Evolutionary conservation across 78 protist genomes (phyloP), one percentile per base, ranked within the genome.

Genomic region (Speleostelium caveatum): DNA sequence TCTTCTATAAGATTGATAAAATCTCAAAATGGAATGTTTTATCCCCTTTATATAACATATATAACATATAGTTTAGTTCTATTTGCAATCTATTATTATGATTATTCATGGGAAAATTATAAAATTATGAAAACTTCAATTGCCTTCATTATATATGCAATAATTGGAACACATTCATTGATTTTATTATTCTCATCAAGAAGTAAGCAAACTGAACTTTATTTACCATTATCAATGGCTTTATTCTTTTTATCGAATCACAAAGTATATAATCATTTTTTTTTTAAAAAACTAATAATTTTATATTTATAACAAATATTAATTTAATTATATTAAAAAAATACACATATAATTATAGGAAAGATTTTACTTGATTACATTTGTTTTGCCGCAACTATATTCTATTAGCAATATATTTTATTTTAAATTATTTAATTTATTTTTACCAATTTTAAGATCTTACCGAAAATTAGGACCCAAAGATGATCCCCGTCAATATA

Each of bases 311-410:
- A n/a, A n/a, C n/a, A n/a, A n/a, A n/a, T n/a, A n/a, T n/a, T n/a
- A n/a, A n/a, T n/a, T n/a, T n/a, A n/a, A n/a, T n/a, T n/a, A n/a
- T n/a, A n/a, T n/a, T n/a, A n/a, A n/a, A n/a, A n/a, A n/a, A n/a
- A n/a, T n/a, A n/a, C n/a, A n/a, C n/a, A n/a, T n/a, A n/a, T n/a
- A n/a, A n/a, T n/a, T n/a, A n/a, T n/a, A n/a, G n/a, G 90, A 83
- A 33, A 22, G 90, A 56, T 69, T 55, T 2, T 83, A 83, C 69
- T 58, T 83, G 2, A 26, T 69, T 22, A 42, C 69, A 32, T 83
- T 83, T 59, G 90, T 83, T 1, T 56, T 83, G 22, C 90, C 90
- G 2, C 90, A 83, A n/a, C 59, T 83, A 19, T 83, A 83, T 69
- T 55, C 73, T 60, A 83, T 83, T 5, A 83, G 90, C 22, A 69